phyloP scores from a whole-genome alignment of 2,329 filamentous ascomycete genomes.

The Pseudogymnoascus sp. region DNA sequence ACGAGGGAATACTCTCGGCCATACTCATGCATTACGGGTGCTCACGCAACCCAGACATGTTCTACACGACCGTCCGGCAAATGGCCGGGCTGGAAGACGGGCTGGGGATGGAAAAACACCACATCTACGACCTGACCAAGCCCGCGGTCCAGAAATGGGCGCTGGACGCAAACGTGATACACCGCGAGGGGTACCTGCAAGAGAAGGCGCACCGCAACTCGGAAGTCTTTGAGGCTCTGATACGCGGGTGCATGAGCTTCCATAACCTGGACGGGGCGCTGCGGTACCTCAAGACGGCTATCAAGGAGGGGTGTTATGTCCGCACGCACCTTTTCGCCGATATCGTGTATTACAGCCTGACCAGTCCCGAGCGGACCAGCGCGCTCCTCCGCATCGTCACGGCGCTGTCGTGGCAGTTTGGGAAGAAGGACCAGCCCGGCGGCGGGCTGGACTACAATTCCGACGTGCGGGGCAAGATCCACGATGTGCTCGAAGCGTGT shows the following conservation, averaged over 20 bases:
- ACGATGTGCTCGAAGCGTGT: not conserved
- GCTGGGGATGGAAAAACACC: constrained; percentile 16
- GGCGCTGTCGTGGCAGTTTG: not conserved
- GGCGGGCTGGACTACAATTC: not conserved
- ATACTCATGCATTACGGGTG: constrained; percentile 25
- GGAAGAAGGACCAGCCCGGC: not conserved
- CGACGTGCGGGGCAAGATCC: not conserved
- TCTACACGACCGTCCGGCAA: constrained; percentile 19
- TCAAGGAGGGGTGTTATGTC: constrained; percentile 21
- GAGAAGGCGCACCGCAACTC: constrained; percentile 21
- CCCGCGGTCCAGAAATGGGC: constrained; percentile 20
- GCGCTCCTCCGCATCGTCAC: not conserved
- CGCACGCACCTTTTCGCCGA: constrained; percentile 16
- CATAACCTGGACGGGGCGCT: constrained; percentile 17
- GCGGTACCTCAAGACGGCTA: constrained; percentile 19
- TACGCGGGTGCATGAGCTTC: constrained; percentile 19
- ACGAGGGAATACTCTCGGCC: constrained; percentile 18
- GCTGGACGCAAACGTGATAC: constrained; percentile 16
- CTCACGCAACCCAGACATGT: constrained; percentile 19
- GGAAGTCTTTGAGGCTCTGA: constrained; percentile 23
- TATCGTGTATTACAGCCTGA: constrained; percentile 17
- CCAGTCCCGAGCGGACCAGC: not conserved
- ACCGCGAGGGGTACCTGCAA: constrained; percentile 13
- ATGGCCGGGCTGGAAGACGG: constrained; percentile 21
- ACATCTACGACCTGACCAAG: constrained; percentile 6